Evolutionary conservation across 352 stramenopile species (phyloP).

Genomic region (Phytophthora syringae): DNA sequence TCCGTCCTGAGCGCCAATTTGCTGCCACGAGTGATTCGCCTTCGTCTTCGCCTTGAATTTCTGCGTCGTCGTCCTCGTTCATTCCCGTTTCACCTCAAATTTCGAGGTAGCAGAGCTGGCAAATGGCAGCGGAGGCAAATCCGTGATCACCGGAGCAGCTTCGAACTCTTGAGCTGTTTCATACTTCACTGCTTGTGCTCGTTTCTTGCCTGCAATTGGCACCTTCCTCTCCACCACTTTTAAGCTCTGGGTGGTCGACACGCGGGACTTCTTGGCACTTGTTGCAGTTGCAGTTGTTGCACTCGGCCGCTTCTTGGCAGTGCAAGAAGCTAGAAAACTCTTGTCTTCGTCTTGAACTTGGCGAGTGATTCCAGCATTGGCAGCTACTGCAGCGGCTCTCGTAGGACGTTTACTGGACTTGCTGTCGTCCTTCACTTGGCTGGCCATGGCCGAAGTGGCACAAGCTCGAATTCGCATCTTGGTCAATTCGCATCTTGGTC

Average conservation of each 20-base stretch:
- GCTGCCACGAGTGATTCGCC: constrained; percentile 1
- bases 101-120: constrained; percentile 11
- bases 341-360: constrained; percentile 19
- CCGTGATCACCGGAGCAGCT: constrained; percentile 32
- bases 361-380: constrained; percentile 22
- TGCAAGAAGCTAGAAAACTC: not conserved
- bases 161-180: constrained; percentile 6
- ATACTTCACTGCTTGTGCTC: constrained; percentile 17
- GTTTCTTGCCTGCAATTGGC: constrained; percentile 30
- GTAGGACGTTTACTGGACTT: constrained; percentile 11
- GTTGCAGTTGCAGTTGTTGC: not conserved
- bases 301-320: constrained; percentile 30
- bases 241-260: not conserved
- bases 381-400: constrained; percentile 25
- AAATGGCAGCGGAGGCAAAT: constrained; percentile 43
- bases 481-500: too few relatives aligned
- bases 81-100: constrained; percentile 6
- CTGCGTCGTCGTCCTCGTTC: constrained; percentile 4
- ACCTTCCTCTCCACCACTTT: constrained; percentile 10
- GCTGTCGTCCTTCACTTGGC: constrained; percentile 13
- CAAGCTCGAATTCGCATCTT: constrained; percentile 12
- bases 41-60: too few relatives aligned
- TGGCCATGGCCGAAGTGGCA: constrained; percentile 6
- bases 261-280: constrained; percentile 8
- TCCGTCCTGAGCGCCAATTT: not conserved